Evolutionary conservation across 805 yeast genomes (phyloP), one percentile per base, ranked within the genome.

Genomic region (Geotrichum ghanense): DNA sequence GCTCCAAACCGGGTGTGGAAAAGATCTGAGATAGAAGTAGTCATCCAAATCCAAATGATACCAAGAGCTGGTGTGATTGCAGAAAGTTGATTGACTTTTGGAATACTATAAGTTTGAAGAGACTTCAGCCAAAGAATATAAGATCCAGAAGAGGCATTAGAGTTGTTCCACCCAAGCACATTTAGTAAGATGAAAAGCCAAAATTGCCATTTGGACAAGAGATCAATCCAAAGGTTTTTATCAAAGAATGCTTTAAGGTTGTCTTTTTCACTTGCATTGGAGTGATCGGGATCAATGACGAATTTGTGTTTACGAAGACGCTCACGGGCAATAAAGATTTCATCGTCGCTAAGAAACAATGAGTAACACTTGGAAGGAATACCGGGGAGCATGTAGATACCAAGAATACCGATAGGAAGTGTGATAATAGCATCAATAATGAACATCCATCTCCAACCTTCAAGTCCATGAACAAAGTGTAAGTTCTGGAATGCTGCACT

Each of bases 401-500:
- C 83, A 44, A 75, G 48, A 4, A 80, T 9, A 3, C 81, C 83
- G 27, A 81, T 73, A 2, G 70, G 75, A 22, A 80, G 55, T 3
- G 81, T 75, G 43, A 82, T 71, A 42, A 75, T 55, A 9, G 80
- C 81, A 58, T 80, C 85, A 50, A 81, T 70, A 42, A 82, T 75
- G 55, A 78, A 81, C 58, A 78, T 75, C 87, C 87, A 82, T 66
- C 79, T 70, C 87, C 87, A 81, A 10, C 84, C 78, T 6, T 70
- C 69, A 10, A 75, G 63, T 0, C 85, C 85, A 42, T 60, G 56
- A 9, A 58, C 64, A 25, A 81, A 83, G 45, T 70, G 62, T 52
- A 81, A 57, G 35, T 62, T 53, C 19, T 67, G 54, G 48, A 64
- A 72, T 24, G 79, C 69, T 9, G 79, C 74, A 16, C 81, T 75